Evolutionary conservation across 176 grass and related monocot genomes (phyloP).

Genomic region (barley (Hordeum vulgare)): MorexV3_pseudomolecules_assembly NC_058519.1:59814685-59815184

Average conservation of each 20-base stretch:
- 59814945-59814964: slow-evolving; percentile 83
- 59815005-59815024: slow-evolving; percentile 96
- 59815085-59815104: slow-evolving; percentile 94
- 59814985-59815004: slow-evolving; percentile 99
- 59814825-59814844: slow-evolving; percentile 81
- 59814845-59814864: slow-evolving; percentile 43
- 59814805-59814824: slow-evolving; percentile 88
- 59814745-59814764: slow-evolving; percentile 97
- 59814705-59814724: slow-evolving; percentile 79
- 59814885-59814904: too few species aligned
- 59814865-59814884: not conserved
- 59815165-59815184: slow-evolving; percentile 86
- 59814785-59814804: slow-evolving; percentile 58
- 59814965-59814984: slow-evolving; percentile 95
- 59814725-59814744: slow-evolving; percentile 86
- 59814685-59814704: slow-evolving; percentile 61
- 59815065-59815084: slow-evolving; percentile 87
- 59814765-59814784: slow-evolving; percentile 66
- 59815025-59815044: slow-evolving; percentile 80
- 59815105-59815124: slow-evolving; percentile 88
- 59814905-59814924: slow-evolving; percentile 19
- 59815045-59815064: slow-evolving; percentile 88
- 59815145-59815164: slow-evolving; percentile 99
- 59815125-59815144: slow-evolving; percentile 83
- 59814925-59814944: slow-evolving; percentile 98